Percentiles rank a stretch among this genome's conserved stretches.
These are phyloP conservation scores for Arthrobotrys conoides DNA, from an alignment of 2,329 filamentous ascomycete genomes.

Conservation along the genomic window DNA sequence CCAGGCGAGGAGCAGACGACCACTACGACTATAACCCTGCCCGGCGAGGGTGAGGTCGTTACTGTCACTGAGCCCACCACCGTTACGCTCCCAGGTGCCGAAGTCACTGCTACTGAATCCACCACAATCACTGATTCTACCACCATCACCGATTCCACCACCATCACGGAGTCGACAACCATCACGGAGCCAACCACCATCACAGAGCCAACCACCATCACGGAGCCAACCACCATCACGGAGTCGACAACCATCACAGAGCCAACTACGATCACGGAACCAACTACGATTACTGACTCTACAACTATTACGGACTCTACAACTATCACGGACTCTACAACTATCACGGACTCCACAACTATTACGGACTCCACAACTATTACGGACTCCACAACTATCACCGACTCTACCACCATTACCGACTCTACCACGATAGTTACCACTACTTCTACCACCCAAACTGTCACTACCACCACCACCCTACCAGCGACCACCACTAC, in stretches of 20 bases:
- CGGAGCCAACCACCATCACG: slow-evolving; percentile 4
- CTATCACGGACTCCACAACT: slow-evolving; percentile 26
- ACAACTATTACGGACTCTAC: slow-evolving; percentile 22
- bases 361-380: slow-evolving; percentile 23
- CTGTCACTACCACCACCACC: slow-evolving; percentile 5
- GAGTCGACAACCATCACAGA: slow-evolving; percentile 14
- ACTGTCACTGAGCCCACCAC: slow-evolving; percentile 26
- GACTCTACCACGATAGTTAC: neutral
- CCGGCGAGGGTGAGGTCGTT: neutral
- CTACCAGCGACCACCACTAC: slow-evolving; percentile 1
- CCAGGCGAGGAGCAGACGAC: slow-evolving; percentile 1
- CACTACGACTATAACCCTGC: slow-evolving; percentile 1
- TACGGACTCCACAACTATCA: slow-evolving; percentile 37
- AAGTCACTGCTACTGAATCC: neutral
- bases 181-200: slow-evolving; percentile 24
- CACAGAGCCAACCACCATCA: slow-evolving; percentile 13
- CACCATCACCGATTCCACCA: slow-evolving; percentile 30
- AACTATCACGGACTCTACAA: slow-evolving; percentile 1
- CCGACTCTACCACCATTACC: neutral
- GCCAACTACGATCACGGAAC: slow-evolving; percentile 22
- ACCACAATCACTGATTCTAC: neutral
- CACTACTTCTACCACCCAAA: slow-evolving; percentile 3
- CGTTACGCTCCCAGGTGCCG: slow-evolving; percentile 6
- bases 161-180: slow-evolving; percentile 11
- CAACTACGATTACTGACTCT: slow-evolving; percentile 6